Conservation (phyloP, 371 early-diverging fungal species). For the Rhizopus stolonifer region DNA sequence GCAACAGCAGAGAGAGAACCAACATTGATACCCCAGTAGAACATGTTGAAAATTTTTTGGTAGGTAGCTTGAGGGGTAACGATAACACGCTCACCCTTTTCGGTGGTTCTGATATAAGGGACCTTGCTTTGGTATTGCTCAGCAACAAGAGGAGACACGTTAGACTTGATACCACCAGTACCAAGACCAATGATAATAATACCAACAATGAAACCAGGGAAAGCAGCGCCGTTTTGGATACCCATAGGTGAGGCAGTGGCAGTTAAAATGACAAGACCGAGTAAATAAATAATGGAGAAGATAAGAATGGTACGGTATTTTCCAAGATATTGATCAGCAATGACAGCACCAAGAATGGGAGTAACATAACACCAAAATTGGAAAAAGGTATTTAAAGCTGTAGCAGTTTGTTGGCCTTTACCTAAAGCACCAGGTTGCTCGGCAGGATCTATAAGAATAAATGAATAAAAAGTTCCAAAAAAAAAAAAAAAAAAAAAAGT, state of each 20-base stretch:
- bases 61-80: constrained; percentile 54
- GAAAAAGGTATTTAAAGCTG: constrained; percentile 74
- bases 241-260: constrained; percentile 58
- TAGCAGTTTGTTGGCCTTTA: constrained; percentile 58
- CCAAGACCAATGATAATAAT: constrained; percentile 68
- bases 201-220: constrained; percentile 67
- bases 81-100: constrained; percentile 42
- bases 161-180: constrained; percentile 54
- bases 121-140: constrained; percentile 43
- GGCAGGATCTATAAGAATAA: constrained; percentile 37
- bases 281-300: constrained; percentile 63
- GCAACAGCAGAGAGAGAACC: constrained; percentile 70
- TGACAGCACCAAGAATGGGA: constrained; percentile 74
- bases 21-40: constrained; percentile 84
- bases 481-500: too few species aligned
- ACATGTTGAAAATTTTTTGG: constrained; percentile 50
- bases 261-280: constrained; percentile 67
- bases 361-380: constrained; percentile 80
- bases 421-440: constrained; percentile 48
- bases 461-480: background rate
- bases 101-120: constrained; percentile 29
- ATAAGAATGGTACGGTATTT: constrained; percentile 78
- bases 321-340: constrained; percentile 82
- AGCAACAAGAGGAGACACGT: constrained; percentile 52
- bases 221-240: constrained; percentile 53